Conservation (phyloP, 805 yeast species). For the Candida tibetensis region DNA sequence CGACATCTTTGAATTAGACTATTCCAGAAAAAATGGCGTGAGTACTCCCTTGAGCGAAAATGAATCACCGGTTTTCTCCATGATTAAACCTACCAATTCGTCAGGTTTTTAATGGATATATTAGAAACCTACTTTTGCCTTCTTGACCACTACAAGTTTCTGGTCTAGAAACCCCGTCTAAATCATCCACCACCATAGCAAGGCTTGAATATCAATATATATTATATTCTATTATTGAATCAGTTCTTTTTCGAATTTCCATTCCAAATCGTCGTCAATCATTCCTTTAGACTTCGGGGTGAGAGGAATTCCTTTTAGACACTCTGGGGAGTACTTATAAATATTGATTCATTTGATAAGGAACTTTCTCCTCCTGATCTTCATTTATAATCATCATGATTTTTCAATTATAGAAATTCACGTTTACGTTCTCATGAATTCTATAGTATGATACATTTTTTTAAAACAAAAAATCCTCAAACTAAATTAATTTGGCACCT, state of each 20-base stretch:
- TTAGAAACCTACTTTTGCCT: no score
- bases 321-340: neutral
- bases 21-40: constrained; percentile 19
- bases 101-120: neutral
- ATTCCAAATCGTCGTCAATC: no score
- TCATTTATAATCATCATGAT: neutral
- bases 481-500: neutral
- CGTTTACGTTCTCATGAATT: neutral
- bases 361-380: neutral
- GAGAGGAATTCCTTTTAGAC: neutral
- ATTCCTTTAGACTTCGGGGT: no score
- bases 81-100: constrained; percentile 3
- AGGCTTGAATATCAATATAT: neutral
- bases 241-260: no score
- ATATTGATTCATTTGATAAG: neutral
- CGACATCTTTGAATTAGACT: constrained; percentile 25
- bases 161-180: no score
- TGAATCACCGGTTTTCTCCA: constrained; percentile 18
- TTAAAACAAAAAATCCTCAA: neutral
- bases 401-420: neutral
- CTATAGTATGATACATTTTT: no score
- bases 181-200: no score
- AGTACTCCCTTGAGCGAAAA: constrained; percentile 35
- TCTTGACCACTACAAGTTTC: no score
- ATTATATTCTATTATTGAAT: neutral